A percentile compares a stretch with the other conserved stretches of the same genome.
phyloP scores from a whole-genome alignment of 1,139 yeast genomes.

The Lodderomyces orthopsilosis region DNA sequence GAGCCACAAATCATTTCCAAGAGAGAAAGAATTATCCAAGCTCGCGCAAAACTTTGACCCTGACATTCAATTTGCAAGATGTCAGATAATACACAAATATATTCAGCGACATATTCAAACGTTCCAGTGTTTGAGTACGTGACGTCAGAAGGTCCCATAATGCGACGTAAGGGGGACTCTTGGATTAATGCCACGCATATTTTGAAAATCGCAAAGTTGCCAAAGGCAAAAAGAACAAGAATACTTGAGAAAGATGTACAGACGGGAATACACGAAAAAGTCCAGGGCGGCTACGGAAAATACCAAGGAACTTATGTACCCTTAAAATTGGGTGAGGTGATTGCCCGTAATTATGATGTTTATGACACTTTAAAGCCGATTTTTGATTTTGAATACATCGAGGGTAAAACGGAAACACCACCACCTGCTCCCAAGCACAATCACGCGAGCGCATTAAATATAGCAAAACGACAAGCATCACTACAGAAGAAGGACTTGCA shows the following conservation, averaged over 20 bases:
- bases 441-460: constrained; percentile 58
- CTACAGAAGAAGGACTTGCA: constrained; percentile 11
- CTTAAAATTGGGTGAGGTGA: constrained; percentile 54
- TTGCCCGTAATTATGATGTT: constrained; percentile 75
- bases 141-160: constrained; percentile 71
- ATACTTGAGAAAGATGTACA: constrained; percentile 87
- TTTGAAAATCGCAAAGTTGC: constrained; percentile 80
- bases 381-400: constrained; percentile 58
- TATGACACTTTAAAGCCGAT: constrained; percentile 63
- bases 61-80: constrained; percentile 15
- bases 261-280: constrained; percentile 82
- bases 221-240: constrained; percentile 81
- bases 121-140: constrained; percentile 74
- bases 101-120: constrained; percentile 79
- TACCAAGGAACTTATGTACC: constrained; percentile 97
- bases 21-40: too few species aligned
- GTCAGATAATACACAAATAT: constrained; percentile 43
- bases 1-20: too few species aligned
- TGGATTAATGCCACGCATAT: constrained; percentile 93
- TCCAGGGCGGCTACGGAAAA: constrained; percentile 94
- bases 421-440: constrained; percentile 86
- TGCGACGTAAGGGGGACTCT: constrained; percentile 78
- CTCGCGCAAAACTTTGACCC: neutral
- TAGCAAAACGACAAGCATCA: constrained; percentile 42
- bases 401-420: constrained; percentile 60